Base-by-base conservation (phyloP, 768 basidiomycete species). In the Lactifluus piperatus region DNA sequence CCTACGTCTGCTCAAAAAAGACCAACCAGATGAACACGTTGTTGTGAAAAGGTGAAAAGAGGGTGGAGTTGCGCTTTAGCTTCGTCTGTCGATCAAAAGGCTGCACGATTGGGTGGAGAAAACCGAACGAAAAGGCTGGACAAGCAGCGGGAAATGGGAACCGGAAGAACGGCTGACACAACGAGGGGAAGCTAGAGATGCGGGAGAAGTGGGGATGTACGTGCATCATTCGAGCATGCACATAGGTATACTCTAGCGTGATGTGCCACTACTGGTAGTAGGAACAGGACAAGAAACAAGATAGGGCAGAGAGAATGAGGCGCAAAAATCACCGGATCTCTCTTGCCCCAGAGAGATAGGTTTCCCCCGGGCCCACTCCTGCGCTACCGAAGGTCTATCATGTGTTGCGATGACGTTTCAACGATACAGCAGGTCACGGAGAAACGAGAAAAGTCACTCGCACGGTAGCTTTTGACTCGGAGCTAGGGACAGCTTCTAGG, bases 161-260 rank as follows among this genome's bases (percentile, higher is more conserved):
- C 26, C 8, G 34, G 30, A 27, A 16, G 44, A n/a, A 54, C 16
- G 58, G 47, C 29, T 29, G 30, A 14, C 20, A 16, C 16, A 46
- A 47, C 36, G 58, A 9, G 53, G 47, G 47, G 58, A 44, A 54
- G 47, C n/a, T n/a, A n/a, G n/a, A n/a, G n/a, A n/a, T n/a, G n/a
- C n/a, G 53, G 46, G 53, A 32, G 37, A 41, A 53, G 46, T 22
- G 37, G 22, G 44, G 45, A 48, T 13, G 52, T 34, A 30, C 47
- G 34, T 39, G 16, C 29, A 41, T 55, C 32, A 29, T 43, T 29
- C 39, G 29, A 37, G 45, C 51, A 47, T 18, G 34, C n/a, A 46
- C 30, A 41, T n/a, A 37, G 57, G 47, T 22, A 48, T 5, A 27
- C 51, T 20, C 20, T 22, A 10, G 45, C 22, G 29, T 24, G 45